phyloP scores from a whole-genome alignment of 306 rosid species.

The Sechiopsis laciniata region DNA sequence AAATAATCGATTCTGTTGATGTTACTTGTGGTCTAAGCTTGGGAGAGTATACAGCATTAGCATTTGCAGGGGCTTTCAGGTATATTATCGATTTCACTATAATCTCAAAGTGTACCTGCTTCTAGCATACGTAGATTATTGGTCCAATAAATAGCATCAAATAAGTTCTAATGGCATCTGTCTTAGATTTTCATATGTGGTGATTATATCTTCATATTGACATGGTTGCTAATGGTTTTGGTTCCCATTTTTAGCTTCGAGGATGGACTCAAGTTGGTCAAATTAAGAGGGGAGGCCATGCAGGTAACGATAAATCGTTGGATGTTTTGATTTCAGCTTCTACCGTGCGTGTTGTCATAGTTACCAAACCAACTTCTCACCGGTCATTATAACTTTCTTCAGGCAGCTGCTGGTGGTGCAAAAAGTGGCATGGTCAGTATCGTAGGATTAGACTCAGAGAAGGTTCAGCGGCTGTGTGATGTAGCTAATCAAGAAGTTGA shows the following conservation, averaged over 20 bases:
- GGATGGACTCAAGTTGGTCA: conserved; percentile 95
- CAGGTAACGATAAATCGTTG: conserved; percentile 55
- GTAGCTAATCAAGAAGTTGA: conserved; percentile 91
- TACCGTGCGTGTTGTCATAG: too few species aligned
- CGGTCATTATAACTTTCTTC: conserved; percentile 20
- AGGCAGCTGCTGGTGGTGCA: conserved; percentile 91
- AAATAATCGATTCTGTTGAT: conserved; percentile 85
- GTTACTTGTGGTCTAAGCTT: conserved; percentile 93
- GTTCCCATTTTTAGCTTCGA: conserved; percentile 64
- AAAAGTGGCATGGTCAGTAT: conserved; percentile 90
- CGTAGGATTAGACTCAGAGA: conserved; percentile 82
- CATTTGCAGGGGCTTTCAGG: conserved; percentile 95
- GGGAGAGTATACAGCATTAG: conserved; percentile 96
- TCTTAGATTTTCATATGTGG: too few species aligned
- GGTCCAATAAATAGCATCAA: conserved; percentile 9
- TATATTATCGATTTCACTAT: conserved; percentile 23
- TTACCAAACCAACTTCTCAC: not conserved
- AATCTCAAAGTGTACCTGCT: too few species aligned
- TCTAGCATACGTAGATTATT: too few species aligned
- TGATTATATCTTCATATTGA: not conserved
- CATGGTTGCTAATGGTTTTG: conserved; percentile 22
- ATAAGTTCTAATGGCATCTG: not conserved
- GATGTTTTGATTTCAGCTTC: not conserved
- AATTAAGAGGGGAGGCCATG: conserved; percentile 97
- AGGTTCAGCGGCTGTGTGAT: conserved; percentile 86